Evolutionary conservation across 2,329 filamentous ascomycete genomes (phyloP).

Genomic region (Alternaria sp.): DNA sequence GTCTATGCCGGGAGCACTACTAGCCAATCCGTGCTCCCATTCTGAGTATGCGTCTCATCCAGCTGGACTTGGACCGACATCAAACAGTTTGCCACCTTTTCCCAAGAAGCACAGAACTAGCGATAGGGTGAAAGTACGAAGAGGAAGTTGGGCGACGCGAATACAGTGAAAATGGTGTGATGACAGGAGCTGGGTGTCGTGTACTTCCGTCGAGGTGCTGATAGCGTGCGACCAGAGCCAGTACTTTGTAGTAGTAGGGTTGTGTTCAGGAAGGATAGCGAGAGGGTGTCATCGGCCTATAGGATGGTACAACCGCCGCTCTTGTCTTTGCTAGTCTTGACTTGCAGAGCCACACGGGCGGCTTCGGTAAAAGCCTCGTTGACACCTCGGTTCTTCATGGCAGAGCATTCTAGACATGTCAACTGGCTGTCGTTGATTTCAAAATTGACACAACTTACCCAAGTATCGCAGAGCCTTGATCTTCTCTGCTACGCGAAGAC

Average conservation of each 20-base stretch:
- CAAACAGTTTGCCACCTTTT: not conserved
- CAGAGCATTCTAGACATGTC: constrained; percentile 79
- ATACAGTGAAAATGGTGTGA: not conserved
- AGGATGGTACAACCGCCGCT: constrained; percentile 51
- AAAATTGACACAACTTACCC: constrained; percentile 55
- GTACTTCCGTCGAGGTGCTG: not conserved
- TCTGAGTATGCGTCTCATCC: constrained; percentile 4
- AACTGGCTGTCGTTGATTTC: constrained; percentile 1
- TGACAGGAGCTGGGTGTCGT: not conserved
- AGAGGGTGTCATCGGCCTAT: constrained; percentile 9
- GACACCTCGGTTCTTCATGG: constrained; percentile 96
- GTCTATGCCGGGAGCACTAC: constrained; percentile 20
- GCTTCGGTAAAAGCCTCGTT: constrained; percentile 99
- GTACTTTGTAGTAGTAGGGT: constrained; percentile 4
- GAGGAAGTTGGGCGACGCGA: not conserved
- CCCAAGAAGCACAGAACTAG: constrained; percentile 1
- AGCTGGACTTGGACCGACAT: constrained; percentile 2
- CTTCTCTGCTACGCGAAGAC: constrained; percentile 86
- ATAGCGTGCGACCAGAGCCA: not conserved
- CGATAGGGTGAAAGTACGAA: not conserved
- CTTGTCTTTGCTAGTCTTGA: constrained; percentile 61
- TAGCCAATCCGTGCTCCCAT: not conserved
- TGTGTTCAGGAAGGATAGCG: constrained; percentile 14
- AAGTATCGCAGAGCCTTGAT: constrained; percentile 94
- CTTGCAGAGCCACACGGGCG: constrained; percentile 82